Base-by-base conservation (phyloP, 345 rosid genomes). In the Draba incana region DNA sequence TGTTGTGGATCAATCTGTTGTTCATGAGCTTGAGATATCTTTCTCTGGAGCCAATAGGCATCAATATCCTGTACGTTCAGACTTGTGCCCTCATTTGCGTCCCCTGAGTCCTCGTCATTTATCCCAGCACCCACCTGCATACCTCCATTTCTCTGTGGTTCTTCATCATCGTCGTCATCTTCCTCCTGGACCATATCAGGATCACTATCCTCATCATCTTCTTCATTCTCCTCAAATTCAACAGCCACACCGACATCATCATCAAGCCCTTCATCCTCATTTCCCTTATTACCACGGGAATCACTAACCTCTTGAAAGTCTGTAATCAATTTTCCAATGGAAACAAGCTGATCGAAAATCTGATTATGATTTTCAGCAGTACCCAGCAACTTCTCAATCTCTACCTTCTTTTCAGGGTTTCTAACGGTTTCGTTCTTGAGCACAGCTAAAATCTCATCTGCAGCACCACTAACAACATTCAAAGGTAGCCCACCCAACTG, bases 11-110 rank as follows among this genome's bases (percentile, higher is more conserved):
- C 98, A 68, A 90, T 88, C 72, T 90, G 81, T 74, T 87, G 92
- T n/a, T 84, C 92, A 75, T 72, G 88, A 64, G 96, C 90, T 79
- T 83, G 95, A 41, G 98, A 88, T 53, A 91, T 85, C 85, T 88
- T 87, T 76, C 98, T 83, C 78, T 93, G 96, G 49, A 93, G 96
- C 96, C 97, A 93, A 79, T 93, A 88, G 31, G 98, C 95, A 83
- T 91, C 97, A 71, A 94, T 87, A 31, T 90, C 99, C 84, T 88
- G 97, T 47, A 88, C 99, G 80, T 87, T 88, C 48, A 91, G 80
- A 75, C 71, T 72, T 63, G 78, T 70, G 10, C 95, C 95, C 80
- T 87, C 96, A 50, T 85, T 77, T 3, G 83, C 91, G 64, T 84
- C 91, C 57, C 65, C 79, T 65, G 69, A 66, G 23, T 86, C 94